Conservation (phyloP, 371 early-diverging fungal species). For the Saksenaea vasiformis region DNA sequence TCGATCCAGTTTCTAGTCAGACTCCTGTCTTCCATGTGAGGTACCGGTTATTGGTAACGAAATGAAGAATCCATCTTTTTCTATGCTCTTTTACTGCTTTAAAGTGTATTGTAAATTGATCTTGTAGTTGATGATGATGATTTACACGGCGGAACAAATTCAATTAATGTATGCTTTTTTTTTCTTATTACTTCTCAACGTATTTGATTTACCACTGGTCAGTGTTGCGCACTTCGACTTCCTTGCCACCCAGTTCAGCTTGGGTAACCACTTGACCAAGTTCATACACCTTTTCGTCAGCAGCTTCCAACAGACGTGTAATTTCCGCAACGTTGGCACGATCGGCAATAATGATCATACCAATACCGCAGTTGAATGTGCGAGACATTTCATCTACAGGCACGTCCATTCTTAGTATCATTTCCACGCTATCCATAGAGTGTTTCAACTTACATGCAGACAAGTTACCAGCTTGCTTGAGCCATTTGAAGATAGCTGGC, state of each 20-base stretch:
- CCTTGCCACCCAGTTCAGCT: constrained; percentile 56
- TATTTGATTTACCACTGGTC: constrained; percentile 39
- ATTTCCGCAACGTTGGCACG: constrained; percentile 64
- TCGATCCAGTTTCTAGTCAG: no score
- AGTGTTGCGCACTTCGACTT: constrained; percentile 60
- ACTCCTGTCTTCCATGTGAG: no score
- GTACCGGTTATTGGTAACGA: no score
- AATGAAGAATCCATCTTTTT: neutral
- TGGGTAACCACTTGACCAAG: constrained; percentile 66
- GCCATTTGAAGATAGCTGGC: constrained; percentile 94
- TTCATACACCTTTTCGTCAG: constrained; percentile 64
- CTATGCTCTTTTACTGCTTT: constrained; percentile 5
- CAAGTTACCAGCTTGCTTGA: constrained; percentile 86
- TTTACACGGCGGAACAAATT: neutral
- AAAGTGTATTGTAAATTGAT: neutral
- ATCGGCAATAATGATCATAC: constrained; percentile 93
- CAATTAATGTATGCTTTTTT: constrained; percentile 4
- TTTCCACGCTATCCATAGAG: neutral
- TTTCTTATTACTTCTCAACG: constrained; percentile 3
- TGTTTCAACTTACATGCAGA: constrained; percentile 46
- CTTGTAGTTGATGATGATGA: neutral
- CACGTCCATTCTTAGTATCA: neutral
- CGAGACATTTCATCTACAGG: constrained; percentile 84
- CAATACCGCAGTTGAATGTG: constrained; percentile 98
- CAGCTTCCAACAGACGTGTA: constrained; percentile 55